A percentile compares a stretch with the other conserved stretches of the same genome.
These are phyloP conservation scores for Domatiomyces catenatus DNA, from an alignment of 2,329 filamentous ascomycete genomes.

Conservation along the genomic window DNA sequence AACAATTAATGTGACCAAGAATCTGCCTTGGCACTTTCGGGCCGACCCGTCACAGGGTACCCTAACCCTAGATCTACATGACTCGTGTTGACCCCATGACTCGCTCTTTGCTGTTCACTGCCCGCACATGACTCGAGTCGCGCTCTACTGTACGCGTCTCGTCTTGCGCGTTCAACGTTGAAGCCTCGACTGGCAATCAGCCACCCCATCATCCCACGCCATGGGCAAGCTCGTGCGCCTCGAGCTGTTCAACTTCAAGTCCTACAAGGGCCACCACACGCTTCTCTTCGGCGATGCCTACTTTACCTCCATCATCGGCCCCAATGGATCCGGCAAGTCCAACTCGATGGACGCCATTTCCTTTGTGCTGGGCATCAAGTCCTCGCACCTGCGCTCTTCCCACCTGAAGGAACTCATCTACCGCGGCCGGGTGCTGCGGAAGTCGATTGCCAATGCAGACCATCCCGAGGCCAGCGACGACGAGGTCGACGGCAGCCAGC, in stretches of 20 bases:
- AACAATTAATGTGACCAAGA: too few species aligned
- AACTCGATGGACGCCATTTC: constrained; percentile 99
- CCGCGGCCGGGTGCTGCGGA: constrained; percentile 81
- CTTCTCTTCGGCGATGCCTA: constrained; percentile 94
- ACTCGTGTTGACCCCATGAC: too few species aligned
- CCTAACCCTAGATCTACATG: too few species aligned
- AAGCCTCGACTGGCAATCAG: constrained; percentile 1
- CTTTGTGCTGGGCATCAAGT: constrained; percentile 96
- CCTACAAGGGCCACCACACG: constrained; percentile 91
- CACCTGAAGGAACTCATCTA: constrained; percentile 93
- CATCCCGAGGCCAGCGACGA: constrained; percentile 45
- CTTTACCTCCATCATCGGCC: constrained; percentile 97
- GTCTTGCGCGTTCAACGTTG: neutral
- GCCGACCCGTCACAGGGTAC: neutral
- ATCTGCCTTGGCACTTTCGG: neutral
- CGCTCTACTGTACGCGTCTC: neutral
- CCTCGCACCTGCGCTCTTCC: constrained; percentile 86
- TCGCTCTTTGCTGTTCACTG: neutral
- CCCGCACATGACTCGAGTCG: neutral
- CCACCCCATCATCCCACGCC: constrained; percentile 23
- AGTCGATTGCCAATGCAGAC: constrained; percentile 82
- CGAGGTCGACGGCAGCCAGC: constrained; percentile 46
- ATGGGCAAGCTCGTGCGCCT: constrained; percentile 96
- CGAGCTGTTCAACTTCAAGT: constrained; percentile 98
- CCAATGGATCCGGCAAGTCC: constrained; percentile 98